Evolutionary conservation across 1,284 basidiomycete species (phyloP), one percentile per base, ranked within the genome.

Genomic region (Megacollybia platyphylla): DNA sequence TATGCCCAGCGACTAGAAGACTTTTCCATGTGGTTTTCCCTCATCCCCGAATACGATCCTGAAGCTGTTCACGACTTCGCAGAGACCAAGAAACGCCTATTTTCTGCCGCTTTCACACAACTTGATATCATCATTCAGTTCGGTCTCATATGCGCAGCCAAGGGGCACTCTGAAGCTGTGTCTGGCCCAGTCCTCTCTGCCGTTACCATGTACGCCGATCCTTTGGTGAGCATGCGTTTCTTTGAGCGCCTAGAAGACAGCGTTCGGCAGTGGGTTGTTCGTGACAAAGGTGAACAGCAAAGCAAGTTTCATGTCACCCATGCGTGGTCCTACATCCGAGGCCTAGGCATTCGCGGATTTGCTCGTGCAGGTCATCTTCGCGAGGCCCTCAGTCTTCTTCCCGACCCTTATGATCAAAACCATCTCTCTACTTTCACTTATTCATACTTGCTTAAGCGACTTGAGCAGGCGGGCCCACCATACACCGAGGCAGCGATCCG

Each of bases 361-460:
- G 55, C 57, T 5, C 49, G 48, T 28, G 54, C 57, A 7, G 53
- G 56, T 2, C 50, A 57, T 17, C 44, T 65, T 7, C 52, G 57
- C 1, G 54, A 55, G 29, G 65, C 64, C 10, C 15, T 67, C 4
- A 46, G 52, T n/a, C 50, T 67, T 15, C 50, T 70, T 6, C 62
- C 62, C 10, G 51, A 52, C 18, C 47, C 7, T 20, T 18, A 28
- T 15, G 9, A 18, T 8, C 9, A 44, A 2, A 24, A 38, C 8
- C 45, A 50, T n/a, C 45, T 46, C 6, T 18, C 29, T 24, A 56
- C 55, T 32, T 48, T 47, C 17, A 56, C 54, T n/a, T 60, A 59
- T 41, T 47, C 52, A 28, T 45, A 40, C 30, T 15, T 41, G 13
- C 11, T 41, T 5, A 8, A 24, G 15, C 27, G 40, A 9, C 40